phyloP scores from a whole-genome alignment of 2,329 filamentous ascomycete species.

The Pseudocercospora musae region DNA sequence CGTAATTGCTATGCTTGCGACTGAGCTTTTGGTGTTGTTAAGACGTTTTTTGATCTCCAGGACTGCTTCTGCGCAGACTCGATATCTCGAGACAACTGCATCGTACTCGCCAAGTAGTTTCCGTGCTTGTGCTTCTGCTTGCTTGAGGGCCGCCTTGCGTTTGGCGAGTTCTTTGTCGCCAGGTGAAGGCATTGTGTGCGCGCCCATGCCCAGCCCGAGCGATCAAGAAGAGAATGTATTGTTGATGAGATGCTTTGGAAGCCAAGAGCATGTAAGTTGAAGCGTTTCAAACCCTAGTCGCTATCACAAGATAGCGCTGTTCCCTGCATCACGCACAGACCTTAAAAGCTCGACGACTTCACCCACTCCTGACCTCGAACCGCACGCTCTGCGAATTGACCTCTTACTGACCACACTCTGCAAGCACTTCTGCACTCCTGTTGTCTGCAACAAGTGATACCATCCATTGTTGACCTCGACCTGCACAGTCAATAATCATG shows the following conservation, averaged over 20 bases:
- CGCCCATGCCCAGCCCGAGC: not conserved
- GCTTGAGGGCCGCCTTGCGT: not conserved
- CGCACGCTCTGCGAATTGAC: not conserved
- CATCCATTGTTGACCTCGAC: not conserved
- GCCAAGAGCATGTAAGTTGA: not conserved
- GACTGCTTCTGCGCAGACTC: not conserved
- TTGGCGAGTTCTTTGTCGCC: not conserved
- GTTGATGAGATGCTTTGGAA: not conserved
- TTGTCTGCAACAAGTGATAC: not conserved
- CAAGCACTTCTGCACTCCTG: not conserved
- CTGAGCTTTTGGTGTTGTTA: not conserved
- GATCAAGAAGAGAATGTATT: not conserved
- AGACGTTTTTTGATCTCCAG: not conserved
- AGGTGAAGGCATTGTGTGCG: not conserved
- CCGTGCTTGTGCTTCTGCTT: not conserved
- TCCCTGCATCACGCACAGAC: not conserved
- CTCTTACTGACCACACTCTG: not conserved
- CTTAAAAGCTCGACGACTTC: not conserved
- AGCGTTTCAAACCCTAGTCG: not conserved
- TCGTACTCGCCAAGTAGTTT: not conserved
- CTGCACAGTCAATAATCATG: not conserved
- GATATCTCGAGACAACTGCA: not conserved
- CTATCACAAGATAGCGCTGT: not conserved
- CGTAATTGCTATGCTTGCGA: not conserved
- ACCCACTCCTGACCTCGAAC: not conserved